Conservation (phyloP, 192 early-diverging fungal species). For the Coemansia sp. region DNA sequence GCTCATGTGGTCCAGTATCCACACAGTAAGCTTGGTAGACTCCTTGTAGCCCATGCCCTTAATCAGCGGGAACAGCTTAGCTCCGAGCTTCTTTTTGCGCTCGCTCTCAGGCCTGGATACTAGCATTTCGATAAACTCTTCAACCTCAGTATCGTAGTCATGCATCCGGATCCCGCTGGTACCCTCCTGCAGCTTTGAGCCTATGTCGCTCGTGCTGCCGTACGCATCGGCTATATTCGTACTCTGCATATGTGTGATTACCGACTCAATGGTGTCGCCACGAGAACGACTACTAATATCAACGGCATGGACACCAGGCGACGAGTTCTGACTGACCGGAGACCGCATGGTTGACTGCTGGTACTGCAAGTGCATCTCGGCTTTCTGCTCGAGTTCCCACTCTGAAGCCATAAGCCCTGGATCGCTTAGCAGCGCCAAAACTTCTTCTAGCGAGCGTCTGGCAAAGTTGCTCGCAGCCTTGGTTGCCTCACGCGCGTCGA, state of each 20-base stretch:
- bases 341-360: conserved; percentile 5
- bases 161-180: conserved; percentile 21
- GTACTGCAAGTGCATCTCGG: conserved; percentile 13
- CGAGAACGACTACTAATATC: not conserved
- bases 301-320: conserved; percentile 3
- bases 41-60: conserved; percentile 56
- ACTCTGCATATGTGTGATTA: conserved; percentile 5
- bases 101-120: conserved; percentile 50
- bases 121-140: conserved; percentile 53
- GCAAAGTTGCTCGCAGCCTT: conserved; percentile 28
- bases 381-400: conserved; percentile 45
- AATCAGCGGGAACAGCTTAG: conserved; percentile 56
- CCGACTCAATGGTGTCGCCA: not conserved
- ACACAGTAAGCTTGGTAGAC: conserved; percentile 56
- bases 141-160: conserved; percentile 40
- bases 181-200: not conserved
- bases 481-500: conserved; percentile 36
- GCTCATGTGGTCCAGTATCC: conserved; percentile 56
- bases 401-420: conserved; percentile 36
- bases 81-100: conserved; percentile 57
- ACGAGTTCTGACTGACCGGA: conserved; percentile 18
- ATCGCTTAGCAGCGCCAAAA: conserved; percentile 48
- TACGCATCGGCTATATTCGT: not conserved
- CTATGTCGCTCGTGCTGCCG: not conserved
- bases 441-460: conserved; percentile 35